Conservation (phyloP, 2,329 filamentous ascomycete genomes). For the Trichoderma sp. region DNA sequence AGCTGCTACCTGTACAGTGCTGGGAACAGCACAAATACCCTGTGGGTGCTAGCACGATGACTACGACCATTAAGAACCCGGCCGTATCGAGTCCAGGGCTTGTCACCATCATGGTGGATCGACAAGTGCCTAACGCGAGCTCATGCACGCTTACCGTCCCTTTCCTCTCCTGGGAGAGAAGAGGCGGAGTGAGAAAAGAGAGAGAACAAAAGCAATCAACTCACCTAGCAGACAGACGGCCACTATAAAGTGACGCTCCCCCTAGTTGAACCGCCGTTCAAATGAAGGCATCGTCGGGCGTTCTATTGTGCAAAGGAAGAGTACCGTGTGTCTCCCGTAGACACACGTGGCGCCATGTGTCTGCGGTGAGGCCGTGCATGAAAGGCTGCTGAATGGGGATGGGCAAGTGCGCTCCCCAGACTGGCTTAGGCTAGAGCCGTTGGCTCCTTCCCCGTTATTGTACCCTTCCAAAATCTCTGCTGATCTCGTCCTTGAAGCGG, state of each 20-base stretch:
- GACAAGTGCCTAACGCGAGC: neutral
- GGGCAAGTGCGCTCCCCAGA: conserved; percentile 15
- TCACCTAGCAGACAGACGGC: neutral
- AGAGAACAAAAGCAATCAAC: neutral
- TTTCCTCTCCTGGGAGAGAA: neutral
- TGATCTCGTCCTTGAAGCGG: conserved; percentile 19
- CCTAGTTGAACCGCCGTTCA: neutral
- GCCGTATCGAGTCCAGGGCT: neutral
- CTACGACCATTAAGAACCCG: neutral
- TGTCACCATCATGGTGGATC: neutral
- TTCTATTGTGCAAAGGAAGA: neutral
- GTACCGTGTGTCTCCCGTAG: neutral
- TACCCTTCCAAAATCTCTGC: conserved; percentile 17
- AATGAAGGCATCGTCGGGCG: neutral
- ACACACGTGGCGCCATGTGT: conserved; percentile 11
- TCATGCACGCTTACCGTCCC: neutral
- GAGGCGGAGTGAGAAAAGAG: neutral
- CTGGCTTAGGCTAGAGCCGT: conserved; percentile 11
- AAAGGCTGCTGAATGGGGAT: conserved; percentile 18
- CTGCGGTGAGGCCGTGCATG: conserved; percentile 16
- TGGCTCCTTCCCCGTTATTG: conserved; percentile 17
- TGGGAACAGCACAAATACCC: neutral
- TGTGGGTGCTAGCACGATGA: neutral
- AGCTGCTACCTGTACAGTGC: neutral
- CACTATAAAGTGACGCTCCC: neutral